A percentile compares a stretch with the other conserved stretches of the same genome.
Conservation (phyloP, 495 filamentous ascomycete species). For the Viridothelium virens region DNA sequence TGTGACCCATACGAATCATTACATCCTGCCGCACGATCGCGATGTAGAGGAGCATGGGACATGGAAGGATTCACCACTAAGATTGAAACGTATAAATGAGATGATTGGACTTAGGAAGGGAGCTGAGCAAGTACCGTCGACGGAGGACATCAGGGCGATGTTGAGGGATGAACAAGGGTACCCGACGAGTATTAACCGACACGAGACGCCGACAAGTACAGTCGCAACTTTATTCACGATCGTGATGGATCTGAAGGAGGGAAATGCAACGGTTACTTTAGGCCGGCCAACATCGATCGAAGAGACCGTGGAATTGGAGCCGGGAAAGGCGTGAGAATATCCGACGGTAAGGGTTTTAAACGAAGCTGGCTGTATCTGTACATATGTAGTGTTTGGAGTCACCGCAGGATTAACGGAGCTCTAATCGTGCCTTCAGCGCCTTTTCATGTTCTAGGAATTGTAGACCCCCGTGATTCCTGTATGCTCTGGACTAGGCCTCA, state of each 20-base stretch:
- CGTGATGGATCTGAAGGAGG: constrained; percentile 41
- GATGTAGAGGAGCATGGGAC: constrained; percentile 42
- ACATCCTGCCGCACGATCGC: constrained; percentile 39
- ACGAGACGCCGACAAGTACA: constrained; percentile 15
- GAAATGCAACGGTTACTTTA: constrained; percentile 34
- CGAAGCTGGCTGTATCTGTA: not conserved
- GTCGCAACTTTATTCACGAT: constrained; percentile 43
- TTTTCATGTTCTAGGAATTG: not conserved
- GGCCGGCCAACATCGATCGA: constrained; percentile 38
- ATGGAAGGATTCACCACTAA: constrained; percentile 48
- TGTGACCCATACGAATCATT: constrained; percentile 59
- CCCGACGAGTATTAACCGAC: constrained; percentile 29
- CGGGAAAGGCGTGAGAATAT: not conserved
- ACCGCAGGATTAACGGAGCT: not conserved
- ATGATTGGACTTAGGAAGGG: constrained; percentile 30
- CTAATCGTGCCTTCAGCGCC: not conserved
- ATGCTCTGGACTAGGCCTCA: not conserved
- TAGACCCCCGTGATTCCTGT: not conserved
- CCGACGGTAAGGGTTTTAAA: not conserved
- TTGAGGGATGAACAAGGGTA: constrained; percentile 33
- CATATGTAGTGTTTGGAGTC: not conserved
- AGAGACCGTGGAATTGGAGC: constrained; percentile 21
- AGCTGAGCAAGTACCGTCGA: constrained; percentile 23
- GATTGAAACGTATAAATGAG: constrained; percentile 42
- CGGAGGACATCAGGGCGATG: constrained; percentile 23